Conservation (phyloP, 192 early-diverging fungal genomes). For the Coemansia sp. region DNA sequence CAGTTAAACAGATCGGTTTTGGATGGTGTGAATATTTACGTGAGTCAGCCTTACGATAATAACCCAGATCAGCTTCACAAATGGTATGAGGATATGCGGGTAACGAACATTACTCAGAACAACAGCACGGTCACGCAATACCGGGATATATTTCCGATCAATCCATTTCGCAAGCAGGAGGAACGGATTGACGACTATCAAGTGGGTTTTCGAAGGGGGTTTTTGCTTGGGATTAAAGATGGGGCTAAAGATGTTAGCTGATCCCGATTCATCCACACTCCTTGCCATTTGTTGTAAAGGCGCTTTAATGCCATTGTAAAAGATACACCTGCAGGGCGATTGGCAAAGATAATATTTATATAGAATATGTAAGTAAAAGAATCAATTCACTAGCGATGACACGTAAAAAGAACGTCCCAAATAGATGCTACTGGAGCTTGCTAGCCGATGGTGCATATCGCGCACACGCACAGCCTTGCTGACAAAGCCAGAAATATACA, state of each 20-base stretch:
- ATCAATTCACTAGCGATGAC: too few relatives aligned
- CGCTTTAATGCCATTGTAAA: too few relatives aligned
- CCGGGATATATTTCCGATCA: constrained; percentile 31
- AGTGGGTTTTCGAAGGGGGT: constrained; percentile 37
- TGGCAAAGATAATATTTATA: too few relatives aligned
- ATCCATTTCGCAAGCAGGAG: constrained; percentile 23
- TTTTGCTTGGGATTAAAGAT: constrained; percentile 45
- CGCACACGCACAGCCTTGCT: too few relatives aligned
- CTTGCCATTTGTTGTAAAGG: too few relatives aligned
- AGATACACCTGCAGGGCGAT: too few relatives aligned
- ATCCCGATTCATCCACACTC: not conserved
- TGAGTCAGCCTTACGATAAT: constrained; percentile 8
- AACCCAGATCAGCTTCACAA: constrained; percentile 38
- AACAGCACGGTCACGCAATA: not conserved
- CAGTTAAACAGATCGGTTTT: constrained; percentile 23
- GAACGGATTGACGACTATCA: constrained; percentile 41
- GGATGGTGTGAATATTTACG: constrained; percentile 25
- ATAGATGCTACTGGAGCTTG: too few relatives aligned
- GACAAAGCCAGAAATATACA: too few relatives aligned
- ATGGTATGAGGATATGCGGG: constrained; percentile 34
- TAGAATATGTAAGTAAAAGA: too few relatives aligned
- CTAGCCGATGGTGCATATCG: too few relatives aligned
- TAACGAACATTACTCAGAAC: constrained; percentile 1
- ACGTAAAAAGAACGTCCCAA: too few relatives aligned
- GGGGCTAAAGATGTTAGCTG: constrained; percentile 19